Evolutionary conservation across 1,284 basidiomycete genomes (phyloP).

Genomic region (Pseudozyma hubeiensis): DNA sequence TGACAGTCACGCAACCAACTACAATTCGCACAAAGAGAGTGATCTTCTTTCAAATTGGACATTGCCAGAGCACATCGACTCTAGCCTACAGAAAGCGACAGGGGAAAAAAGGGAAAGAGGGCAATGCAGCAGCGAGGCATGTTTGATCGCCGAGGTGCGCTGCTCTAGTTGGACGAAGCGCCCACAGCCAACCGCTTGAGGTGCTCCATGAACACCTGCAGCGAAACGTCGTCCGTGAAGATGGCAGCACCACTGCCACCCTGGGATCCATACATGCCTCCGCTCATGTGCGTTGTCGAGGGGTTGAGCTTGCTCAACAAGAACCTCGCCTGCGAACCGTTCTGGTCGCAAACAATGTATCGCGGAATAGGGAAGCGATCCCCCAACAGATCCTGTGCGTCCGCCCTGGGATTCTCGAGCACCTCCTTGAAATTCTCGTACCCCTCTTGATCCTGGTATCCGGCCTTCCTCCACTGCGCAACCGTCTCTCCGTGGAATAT

Average conservation of each 20-base stretch:
- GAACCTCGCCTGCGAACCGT: constrained; percentile 97
- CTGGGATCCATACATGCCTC: constrained; percentile 72
- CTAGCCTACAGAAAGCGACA: not conserved
- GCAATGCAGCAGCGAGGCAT: not conserved
- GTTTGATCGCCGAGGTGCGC: not conserved
- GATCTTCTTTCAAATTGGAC: not conserved
- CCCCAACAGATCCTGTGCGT: constrained; percentile 83
- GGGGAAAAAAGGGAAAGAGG: not conserved
- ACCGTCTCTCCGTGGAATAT: constrained; percentile 99
- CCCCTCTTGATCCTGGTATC: constrained; percentile 98
- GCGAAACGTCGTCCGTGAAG: constrained; percentile 92
- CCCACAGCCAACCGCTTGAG: constrained; percentile 69
- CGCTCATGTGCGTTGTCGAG: constrained; percentile 95
- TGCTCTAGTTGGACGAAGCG: constrained; percentile 56
- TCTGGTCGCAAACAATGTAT: constrained; percentile 97
- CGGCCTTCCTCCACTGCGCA: constrained; percentile 98
- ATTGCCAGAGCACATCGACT: too few relatives aligned
- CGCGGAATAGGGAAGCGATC: constrained; percentile 97
- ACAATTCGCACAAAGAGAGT: not conserved
- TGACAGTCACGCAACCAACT: not conserved
- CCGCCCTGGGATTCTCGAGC: constrained; percentile 80
- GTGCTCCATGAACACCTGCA: constrained; percentile 71
- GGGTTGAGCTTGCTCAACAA: constrained; percentile 95
- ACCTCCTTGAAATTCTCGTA: constrained; percentile 99
- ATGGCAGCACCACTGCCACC: constrained; percentile 81